Evolutionary conservation across 163 green algal genomes (phyloP).

Genomic region (Smithsoniella earleae): DNA sequence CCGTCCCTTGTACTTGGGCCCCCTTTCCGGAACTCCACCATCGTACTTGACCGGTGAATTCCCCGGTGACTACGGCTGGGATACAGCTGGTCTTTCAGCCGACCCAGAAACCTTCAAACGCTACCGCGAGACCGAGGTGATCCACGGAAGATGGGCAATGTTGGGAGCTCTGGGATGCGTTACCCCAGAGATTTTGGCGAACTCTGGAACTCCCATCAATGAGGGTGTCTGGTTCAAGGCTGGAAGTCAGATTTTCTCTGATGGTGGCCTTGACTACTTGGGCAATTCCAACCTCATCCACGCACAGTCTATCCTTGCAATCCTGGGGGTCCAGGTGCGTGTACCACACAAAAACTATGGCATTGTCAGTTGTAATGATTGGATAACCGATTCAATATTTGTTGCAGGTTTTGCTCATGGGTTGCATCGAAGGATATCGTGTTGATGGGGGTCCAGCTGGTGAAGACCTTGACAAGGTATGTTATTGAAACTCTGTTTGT

Average conservation of each 20-base stretch:
- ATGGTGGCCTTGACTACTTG: conserved; percentile 81
- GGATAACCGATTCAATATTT: too few relatives aligned
- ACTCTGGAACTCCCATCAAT: conserved; percentile 43
- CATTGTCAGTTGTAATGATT: too few relatives aligned
- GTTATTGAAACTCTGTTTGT: too few relatives aligned
- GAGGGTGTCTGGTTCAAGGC: conserved; percentile 74
- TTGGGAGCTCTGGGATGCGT: conserved; percentile 47
- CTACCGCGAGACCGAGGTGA: conserved; percentile 69
- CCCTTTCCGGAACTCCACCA: conserved; percentile 34
- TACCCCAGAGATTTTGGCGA: conserved; percentile 53
- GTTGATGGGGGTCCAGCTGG: conserved; percentile 56
- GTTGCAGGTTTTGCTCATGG: conserved; percentile 78
- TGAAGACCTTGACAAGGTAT: conserved; percentile 61
- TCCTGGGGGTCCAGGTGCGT: conserved; percentile 55
- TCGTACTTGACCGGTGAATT: conserved; percentile 49
- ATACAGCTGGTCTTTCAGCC: conserved; percentile 46
- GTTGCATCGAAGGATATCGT: conserved; percentile 61
- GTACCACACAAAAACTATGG: neutral
- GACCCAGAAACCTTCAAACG: conserved; percentile 43
- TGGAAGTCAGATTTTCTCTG: conserved; percentile 64
- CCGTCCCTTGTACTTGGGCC: conserved; percentile 37
- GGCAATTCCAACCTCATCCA: conserved; percentile 74
- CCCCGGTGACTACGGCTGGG: conserved; percentile 41
- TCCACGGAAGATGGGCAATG: conserved; percentile 59
- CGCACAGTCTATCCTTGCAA: conserved; percentile 72